Evolutionary conservation across 352 stramenopile genomes (phyloP), one percentile per base, ranked within the genome.

Genomic region (Globisporangium yorkense): DNA sequence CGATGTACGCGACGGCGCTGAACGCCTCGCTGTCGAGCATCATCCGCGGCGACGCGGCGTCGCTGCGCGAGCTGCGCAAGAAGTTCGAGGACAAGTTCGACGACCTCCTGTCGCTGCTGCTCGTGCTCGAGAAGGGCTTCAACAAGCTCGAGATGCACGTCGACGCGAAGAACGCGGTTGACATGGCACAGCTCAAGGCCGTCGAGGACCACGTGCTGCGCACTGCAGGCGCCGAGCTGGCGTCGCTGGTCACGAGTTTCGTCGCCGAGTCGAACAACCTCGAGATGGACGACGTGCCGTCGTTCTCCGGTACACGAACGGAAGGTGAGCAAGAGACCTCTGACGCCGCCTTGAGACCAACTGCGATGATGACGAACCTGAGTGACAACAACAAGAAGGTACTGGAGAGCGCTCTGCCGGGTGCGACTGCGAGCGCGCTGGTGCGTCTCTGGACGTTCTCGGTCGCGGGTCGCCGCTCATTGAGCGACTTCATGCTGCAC

Each of bases 61-160:
- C 78, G 37, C 53, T 89, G 18, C 81, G 79, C 20, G 82, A 92
- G 49, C 47, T 91, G 29, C 73, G 75, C 18, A 84, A 82, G 63
- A 73, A 66, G 43, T 94, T 94, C 44, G 84, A 94, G 59, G 80
- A 90, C 49, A 67, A 62, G 2, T 90, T 94, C 39, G 80, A 94
- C 66, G 77, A 88, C 33, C 62, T 74, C 8, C 62, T 81, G 12
- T 57, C 69, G 29, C 70, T 70, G 39, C 57, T 94, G 18, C 20
- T 74, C 16, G 48, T 87, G 35, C 67, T 80, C 16, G 78, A 90
- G 48, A 91, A 90, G 53, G 80, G 76, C 0, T 75, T 80, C 45
- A 77, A 79, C 65, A 94, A 94, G 60, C 66, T 94, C 5, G 68
- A 68, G 51, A 69, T 79, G 29, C 66, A 76, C 35, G 79, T 88